Evolutionary conservation across 176 grass and related monocot genomes (phyloP).

Genomic region (Chloris gayana): DNA sequence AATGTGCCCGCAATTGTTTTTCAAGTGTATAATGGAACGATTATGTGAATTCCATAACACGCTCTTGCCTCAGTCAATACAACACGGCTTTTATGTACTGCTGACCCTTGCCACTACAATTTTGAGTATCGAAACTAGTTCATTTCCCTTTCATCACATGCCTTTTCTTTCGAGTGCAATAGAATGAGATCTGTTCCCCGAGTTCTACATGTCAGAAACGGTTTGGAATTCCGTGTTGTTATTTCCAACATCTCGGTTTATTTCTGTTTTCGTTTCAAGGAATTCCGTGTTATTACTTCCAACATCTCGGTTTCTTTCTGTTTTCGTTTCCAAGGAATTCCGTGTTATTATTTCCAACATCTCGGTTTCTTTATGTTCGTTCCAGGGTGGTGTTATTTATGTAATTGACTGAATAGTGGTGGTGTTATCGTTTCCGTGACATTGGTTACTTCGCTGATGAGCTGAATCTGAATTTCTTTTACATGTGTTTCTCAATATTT

Average conservation of each 20-base stretch:
- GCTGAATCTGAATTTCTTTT: background rate
- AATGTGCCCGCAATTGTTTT: slow-evolving; percentile 36
- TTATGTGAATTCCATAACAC: slow-evolving; percentile 47
- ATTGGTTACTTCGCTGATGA: background rate
- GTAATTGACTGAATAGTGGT: too few relatives aligned
- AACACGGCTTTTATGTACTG: slow-evolving; percentile 6
- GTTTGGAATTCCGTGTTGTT: background rate
- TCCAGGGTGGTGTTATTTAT: too few relatives aligned
- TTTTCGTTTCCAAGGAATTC: too few relatives aligned
- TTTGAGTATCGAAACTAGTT: slow-evolving; percentile 4
- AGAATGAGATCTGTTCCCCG: background rate
- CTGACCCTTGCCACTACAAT: slow-evolving; percentile 20
- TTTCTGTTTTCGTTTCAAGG: background rate
- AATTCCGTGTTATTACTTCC: too few relatives aligned
- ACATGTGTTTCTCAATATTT: background rate
- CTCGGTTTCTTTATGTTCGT: too few relatives aligned
- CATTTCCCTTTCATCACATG: background rate
- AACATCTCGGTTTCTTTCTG: too few relatives aligned
- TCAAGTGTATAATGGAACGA: slow-evolving; percentile 39
- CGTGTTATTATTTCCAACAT: too few relatives aligned
- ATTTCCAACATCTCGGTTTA: background rate
- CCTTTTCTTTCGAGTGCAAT: background rate
- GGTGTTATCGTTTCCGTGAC: background rate
- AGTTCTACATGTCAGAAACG: background rate
- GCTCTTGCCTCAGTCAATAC: slow-evolving; percentile 35